Conservation (phyloP, 2,329 filamentous ascomycete genomes). For the Aureobasidium sp. region DNA sequence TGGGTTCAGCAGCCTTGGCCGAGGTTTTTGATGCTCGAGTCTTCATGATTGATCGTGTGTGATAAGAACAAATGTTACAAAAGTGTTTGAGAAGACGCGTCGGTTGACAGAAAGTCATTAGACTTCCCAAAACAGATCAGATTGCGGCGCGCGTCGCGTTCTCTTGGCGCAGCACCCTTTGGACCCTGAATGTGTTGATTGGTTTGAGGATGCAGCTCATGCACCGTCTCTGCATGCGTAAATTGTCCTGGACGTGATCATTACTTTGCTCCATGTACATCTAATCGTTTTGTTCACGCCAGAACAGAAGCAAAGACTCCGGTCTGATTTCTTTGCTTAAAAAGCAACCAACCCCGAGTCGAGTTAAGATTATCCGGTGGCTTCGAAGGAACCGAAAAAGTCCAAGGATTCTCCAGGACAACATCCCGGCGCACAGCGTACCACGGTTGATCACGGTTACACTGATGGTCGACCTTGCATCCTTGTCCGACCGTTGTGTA, state of each 20-base stretch:
- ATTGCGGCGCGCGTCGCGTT: not conserved
- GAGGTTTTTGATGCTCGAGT: constrained; percentile 23
- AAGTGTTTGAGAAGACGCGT: not conserved
- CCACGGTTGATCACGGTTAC: not conserved
- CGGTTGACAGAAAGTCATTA: not conserved
- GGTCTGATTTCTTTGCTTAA: not conserved
- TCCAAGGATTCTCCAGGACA: not conserved
- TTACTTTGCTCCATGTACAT: not conserved
- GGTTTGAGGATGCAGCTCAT: not conserved
- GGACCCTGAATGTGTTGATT: constrained; percentile 1
- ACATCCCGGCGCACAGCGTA: constrained; percentile 1
- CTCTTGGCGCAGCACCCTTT: not conserved
- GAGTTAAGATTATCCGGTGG: not conserved
- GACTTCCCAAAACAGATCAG: not conserved
- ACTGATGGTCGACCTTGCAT: constrained; percentile 2
- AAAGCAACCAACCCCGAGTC: not conserved
- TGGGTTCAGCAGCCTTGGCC: constrained; percentile 5
- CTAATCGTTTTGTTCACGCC: not conserved
- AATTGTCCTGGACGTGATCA: not conserved
- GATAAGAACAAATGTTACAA: constrained; percentile 10
- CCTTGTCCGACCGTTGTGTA: not conserved
- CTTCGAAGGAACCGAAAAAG: not conserved
- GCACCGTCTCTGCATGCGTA: not conserved
- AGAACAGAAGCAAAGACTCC: not conserved
- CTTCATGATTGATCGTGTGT: constrained; percentile 18